Base-by-base conservation (phyloP, 257 asterid genomes). In the Salvia hispanica region DNA sequence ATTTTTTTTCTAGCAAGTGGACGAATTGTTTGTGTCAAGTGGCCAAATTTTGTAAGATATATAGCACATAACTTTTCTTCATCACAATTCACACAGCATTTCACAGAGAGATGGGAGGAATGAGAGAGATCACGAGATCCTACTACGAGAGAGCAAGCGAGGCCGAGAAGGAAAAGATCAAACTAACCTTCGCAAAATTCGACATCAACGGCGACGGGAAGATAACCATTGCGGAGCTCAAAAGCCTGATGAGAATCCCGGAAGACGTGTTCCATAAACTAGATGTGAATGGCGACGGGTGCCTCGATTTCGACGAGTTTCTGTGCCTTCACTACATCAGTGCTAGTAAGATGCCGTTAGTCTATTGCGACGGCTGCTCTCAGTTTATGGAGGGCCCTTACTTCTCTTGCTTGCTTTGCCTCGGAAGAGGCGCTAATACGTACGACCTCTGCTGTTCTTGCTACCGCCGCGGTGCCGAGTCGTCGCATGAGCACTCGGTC, bases 381-480 rank as follows among this genome's bases (percentile, higher is more conserved):
- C 62, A 56, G 1, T 15, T 76, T 9, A 68, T 76, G 0, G 46
- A 40, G 4, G 81, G 76, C 0, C 67, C 84, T 0, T 76, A 76
- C 66, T 80, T 76, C 53, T 76, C 81, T 2, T 80, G 84, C 72
- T 36, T 54, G 64, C 54, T 70, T 16, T 80, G 84, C 9, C 21
- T 69, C 5, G 69, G 60, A 9, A 53, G 64, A 0, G 42, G 40
- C 36, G 44, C 67, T 0, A 39, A 62, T 9, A 58, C 71, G 3
- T 76, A 10, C 36, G 79, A 73, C 3, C 74, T 80, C n/a, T 80
- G 84, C 54, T 69, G 81, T 4, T 31, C 59, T 50, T 80, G 84
- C 42, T 73, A 65, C 57, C 75, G 70, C 10, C 16, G 14, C 1
- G 67, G 64, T 13, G 10, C 25, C 25, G 25, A 4, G 0, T 28